Base-by-base conservation (phyloP, 345 rosid genomes). In the Populus deltoides region DNA sequence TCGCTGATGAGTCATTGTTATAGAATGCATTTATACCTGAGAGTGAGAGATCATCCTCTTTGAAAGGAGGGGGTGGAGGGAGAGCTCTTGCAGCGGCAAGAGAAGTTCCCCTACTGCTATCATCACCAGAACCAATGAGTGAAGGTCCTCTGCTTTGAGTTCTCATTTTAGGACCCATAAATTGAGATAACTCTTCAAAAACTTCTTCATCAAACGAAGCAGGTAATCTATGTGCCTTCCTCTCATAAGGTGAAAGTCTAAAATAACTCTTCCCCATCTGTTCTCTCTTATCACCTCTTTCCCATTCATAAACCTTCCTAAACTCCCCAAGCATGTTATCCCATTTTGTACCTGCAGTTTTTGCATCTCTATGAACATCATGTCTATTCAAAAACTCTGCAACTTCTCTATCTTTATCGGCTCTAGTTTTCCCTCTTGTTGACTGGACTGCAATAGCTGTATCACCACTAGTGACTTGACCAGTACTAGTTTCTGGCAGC, bases 311-410 rank as follows among this genome's bases (percentile, higher is more conserved):
- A 5, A 96, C 99, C 77, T 93, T 96, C 78, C 98, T 86, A 55
- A 93, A 96, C 85, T 96, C 99, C 17, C 99, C 99, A 77, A 96
- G 83, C 99, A 96, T 96, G 79, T 96, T 96, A 82, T 96, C 99
- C 99, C 99, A 96, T 77, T 96, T 96, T 12, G 99, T 96, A 39
- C 98, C 97, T 12, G 99, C 97, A 5, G 97, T 96, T 83, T 96
- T 96, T 5, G 98, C 88, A 75, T 96, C 99, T 72, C 99, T 86
- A 72, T 86, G 91, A 25, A 96, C 81, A 4, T 97, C 98, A 24
- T 96, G 94, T 33, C 85, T 87, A 83, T 89, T 90, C 78, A 96
- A 70, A 77, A 83, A 96, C 76, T 92, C 99, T 0, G 98, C 97
- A n/a, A 96, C 99, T 74, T 93, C 98, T 66, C 88, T 86, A 77